A percentile compares a stretch with the other conserved stretches of the same genome.
phyloP scores from a whole-genome alignment of 164 flowering plant species.

The Tetrastigma voinierianum region DNA sequence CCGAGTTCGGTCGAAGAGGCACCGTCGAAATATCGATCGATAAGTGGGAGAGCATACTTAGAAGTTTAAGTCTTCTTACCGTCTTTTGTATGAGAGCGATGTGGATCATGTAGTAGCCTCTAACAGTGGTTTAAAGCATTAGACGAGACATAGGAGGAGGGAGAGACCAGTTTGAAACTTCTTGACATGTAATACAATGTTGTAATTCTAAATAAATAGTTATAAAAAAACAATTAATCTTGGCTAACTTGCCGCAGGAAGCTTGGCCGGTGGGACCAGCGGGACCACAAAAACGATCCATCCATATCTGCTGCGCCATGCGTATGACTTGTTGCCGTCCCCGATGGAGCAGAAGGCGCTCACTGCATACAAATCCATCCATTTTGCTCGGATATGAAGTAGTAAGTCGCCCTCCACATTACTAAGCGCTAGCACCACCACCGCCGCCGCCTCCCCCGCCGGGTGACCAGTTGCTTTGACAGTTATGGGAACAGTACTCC shows the following conservation, averaged over 20 bases:
- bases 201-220: no score
- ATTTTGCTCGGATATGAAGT: slow-evolving; percentile 35
- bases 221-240: slow-evolving; percentile 3
- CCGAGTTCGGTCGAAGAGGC: no score
- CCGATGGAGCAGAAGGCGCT: slow-evolving; percentile 49
- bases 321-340: slow-evolving; percentile 44
- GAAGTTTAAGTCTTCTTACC: no score
- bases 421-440: slow-evolving; percentile 26
- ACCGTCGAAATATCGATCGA: no score
- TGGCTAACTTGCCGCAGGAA: slow-evolving; percentile 45
- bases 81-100: no score
- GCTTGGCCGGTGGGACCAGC: slow-evolving; percentile 39
- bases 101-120: no score
- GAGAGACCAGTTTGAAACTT: no score
- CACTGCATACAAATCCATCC: slow-evolving; percentile 37
- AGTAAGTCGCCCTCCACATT: slow-evolving; percentile 51
- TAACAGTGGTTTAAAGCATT: no score
- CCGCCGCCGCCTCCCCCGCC: slow-evolving; percentile 12
- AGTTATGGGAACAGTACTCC: slow-evolving; percentile 30
- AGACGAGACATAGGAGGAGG: no score
- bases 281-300: slow-evolving; percentile 55
- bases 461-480: slow-evolving; percentile 38
- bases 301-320: slow-evolving; percentile 39
- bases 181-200: no score
- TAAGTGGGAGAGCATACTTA: no score